Conservation (phyloP, 1,139 yeast species). For the Kurtzmaniella quercitrusa region DNA sequence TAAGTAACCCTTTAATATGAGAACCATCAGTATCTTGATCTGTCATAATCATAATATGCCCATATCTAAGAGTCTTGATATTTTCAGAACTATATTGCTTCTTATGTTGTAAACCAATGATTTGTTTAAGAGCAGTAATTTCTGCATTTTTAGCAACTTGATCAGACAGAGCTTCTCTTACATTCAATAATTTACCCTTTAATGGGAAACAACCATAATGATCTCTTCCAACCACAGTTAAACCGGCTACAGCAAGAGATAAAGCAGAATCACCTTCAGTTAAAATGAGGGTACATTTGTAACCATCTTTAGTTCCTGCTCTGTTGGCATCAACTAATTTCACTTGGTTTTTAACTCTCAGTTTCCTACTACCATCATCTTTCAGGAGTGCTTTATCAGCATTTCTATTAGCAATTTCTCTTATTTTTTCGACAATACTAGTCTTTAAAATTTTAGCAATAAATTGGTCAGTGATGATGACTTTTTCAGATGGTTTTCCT, state of each 20-base stretch:
- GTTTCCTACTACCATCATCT: constrained; percentile 85
- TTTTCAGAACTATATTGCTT: constrained; percentile 65
- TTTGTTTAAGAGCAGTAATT: constrained; percentile 91
- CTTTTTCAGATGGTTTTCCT: constrained; percentile 56
- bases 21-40: constrained; percentile 99
- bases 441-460: constrained; percentile 69
- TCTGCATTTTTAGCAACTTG: constrained; percentile 91
- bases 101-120: constrained; percentile 93
- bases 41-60: constrained; percentile 98
- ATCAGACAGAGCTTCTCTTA: constrained; percentile 93
- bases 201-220: constrained; percentile 94
- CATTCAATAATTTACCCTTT: constrained; percentile 91
- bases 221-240: constrained; percentile 94
- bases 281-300: constrained; percentile 84
- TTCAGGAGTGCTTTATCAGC: constrained; percentile 85
- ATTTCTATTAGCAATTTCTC: constrained; percentile 79
- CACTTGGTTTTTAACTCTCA: constrained; percentile 82
- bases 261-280: constrained; percentile 98
- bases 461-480: constrained; percentile 69
- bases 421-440: constrained; percentile 75
- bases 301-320: constrained; percentile 93
- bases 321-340: constrained; percentile 94
- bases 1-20: constrained; percentile 93
- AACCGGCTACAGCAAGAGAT: constrained; percentile 89
- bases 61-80: constrained; percentile 77